Base-by-base conservation (phyloP, 2,329 filamentous ascomycete species). In the Rhynchosporium secalis region DNA sequence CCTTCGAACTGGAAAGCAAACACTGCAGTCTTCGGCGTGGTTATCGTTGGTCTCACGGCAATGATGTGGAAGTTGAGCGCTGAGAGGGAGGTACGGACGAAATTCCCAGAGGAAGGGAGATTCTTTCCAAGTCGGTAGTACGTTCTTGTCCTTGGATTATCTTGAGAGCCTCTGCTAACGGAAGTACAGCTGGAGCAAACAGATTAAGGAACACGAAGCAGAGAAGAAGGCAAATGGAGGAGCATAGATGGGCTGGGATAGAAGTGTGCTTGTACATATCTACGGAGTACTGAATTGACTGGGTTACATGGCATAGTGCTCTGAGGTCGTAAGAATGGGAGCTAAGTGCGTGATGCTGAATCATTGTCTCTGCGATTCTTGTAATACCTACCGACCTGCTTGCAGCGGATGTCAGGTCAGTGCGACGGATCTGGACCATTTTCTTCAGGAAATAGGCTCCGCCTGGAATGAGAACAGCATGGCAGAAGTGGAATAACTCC, bases 1-100 rank as follows among this genome's bases (percentile, higher is more conserved):
- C 95, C 95, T 59, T 82, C 85, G 70, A 99, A 99, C 83, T 99
- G 95, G 95, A 95, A 90, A 77, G 80, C 81, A 73, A 99, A 99
- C 82, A 99, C 95, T 4, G 83, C 88, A 60, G 81, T 95, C 69
- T 86, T 92, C 75, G 84, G 85, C 64, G 83, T 80, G 54, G 83
- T 89, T 61, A 80, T 95, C 57, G 69, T 88, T 69, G 87, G 89
- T 66, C 82, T 96, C 68, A 81, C 83, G 62, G 87, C 83, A 56
- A 77, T 89, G 72, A 83, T 82, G 65, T 94, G 86, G 83, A 89
- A 82, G 72, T 77, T 89, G 71, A 92, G 90, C 74, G 89, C 91
- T 45, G 84, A 91, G 70, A 81, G 86, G 68, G 91, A 96, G 76
- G 77, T 83, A 66, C 86, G 91, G 72, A 83, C 87, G 70, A 86